Percentiles rank a stretch among this genome's conserved stretches.
These are phyloP conservation scores for Saksenaea vasiformis DNA, from an alignment of 371 early-diverging fungal species.

Conservation along the genomic window DNA sequence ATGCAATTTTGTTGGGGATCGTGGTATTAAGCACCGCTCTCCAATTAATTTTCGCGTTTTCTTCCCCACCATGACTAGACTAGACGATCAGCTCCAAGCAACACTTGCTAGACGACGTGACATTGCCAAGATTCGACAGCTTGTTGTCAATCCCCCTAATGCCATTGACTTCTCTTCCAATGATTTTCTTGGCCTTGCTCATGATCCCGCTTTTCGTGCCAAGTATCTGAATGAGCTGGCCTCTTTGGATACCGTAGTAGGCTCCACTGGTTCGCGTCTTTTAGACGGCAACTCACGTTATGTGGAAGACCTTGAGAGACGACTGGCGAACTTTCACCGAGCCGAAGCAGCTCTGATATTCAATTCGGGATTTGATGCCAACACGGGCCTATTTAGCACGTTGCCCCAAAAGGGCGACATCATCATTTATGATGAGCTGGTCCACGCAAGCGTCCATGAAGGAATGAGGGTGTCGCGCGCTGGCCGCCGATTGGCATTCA, in stretches of 20 bases:
- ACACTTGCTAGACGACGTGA: slow-evolving; percentile 34
- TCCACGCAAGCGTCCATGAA: slow-evolving; percentile 86
- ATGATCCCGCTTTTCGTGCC: slow-evolving; percentile 38
- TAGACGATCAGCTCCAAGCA: slow-evolving; percentile 24
- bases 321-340: slow-evolving; percentile 65
- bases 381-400: slow-evolving; percentile 67
- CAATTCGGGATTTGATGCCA: slow-evolving; percentile 88
- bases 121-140: slow-evolving; percentile 44
- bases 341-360: slow-evolving; percentile 70
- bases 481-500: slow-evolving; percentile 49
- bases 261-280: slow-evolving; percentile 80
- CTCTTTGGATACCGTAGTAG: slow-evolving; percentile 45
- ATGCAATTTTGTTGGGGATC: not conserved
- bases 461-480: slow-evolving; percentile 70
- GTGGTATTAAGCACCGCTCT: not conserved
- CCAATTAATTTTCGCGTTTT: not conserved
- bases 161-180: slow-evolving; percentile 79
- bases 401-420: slow-evolving; percentile 70
- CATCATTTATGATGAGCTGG: slow-evolving; percentile 71
- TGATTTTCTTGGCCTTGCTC: slow-evolving; percentile 79
- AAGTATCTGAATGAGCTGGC: slow-evolving; percentile 49
- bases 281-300: slow-evolving; percentile 74
- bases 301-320: slow-evolving; percentile 61
- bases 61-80: slow-evolving; percentile 17
- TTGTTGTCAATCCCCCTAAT: slow-evolving; percentile 38